Base-by-base conservation (phyloP, 2,329 filamentous ascomycete genomes). In the Phialophora verrucosa region DNA sequence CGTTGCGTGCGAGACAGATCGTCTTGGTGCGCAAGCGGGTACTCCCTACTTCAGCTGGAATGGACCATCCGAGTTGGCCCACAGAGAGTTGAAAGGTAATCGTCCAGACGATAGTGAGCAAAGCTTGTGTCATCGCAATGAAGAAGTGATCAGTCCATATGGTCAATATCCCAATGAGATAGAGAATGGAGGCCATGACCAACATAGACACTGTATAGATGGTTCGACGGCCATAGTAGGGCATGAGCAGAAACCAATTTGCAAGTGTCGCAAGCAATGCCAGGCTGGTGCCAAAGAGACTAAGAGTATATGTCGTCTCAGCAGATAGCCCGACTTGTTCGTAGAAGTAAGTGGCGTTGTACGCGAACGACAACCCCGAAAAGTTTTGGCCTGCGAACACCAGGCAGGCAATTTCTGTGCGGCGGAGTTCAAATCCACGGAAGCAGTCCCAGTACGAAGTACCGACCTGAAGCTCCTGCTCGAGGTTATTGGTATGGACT, bases 221-320 rank as follows among this genome's bases (percentile, higher is more conserved):
- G 2, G 74, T 78, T 6, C 80, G 78, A 3, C 80, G 77, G 3
- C 80, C 80, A 25, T 78, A 73, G 31, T 74, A 62, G 7, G 68
- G 72, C 7, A 70, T 70, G 64, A 81, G 76, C 50, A 79, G 63
- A 68, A 76, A 76, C 84, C 84, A 87, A 3, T 84, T 84, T 0
- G 80, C 77, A 1, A 80, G 75, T 0, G 83, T 85, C 2, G 84
- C 84, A 4, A 83, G 75, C 57, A 84, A 80, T 8, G 82, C 83
- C 72, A 90, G 86, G 59, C 82, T 86, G 68, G 89, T 88, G 74
- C 88, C 83, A 62, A 88, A 87, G 6, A 81, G 69, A 1, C 76
- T 75, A 1, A 81, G 68, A 27, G 75, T 72, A 72, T 80, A 82
- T 0, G 79, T 74, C 8, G 73, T 71, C 8, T 60, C 64, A 1